These are phyloP conservation scores for Aspergillus bridgeri DNA, from an alignment of 495 filamentous ascomycete species.

Conservation along the genomic window DNA sequence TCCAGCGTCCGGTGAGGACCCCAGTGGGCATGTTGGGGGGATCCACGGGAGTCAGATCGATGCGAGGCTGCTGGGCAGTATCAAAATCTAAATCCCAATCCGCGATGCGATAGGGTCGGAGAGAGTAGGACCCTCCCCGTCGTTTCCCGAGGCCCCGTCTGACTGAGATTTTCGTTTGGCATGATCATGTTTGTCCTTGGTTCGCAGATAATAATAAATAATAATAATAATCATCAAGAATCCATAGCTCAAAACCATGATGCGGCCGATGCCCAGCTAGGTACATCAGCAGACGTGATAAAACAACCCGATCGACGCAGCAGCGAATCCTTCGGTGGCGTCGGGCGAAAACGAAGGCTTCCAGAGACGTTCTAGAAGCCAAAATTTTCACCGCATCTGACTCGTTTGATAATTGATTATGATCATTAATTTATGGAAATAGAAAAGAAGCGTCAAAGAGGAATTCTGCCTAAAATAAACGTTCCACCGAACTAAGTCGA, in stretches of 20 bases:
- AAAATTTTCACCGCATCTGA: constrained; percentile 8
- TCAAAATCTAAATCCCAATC: not conserved
- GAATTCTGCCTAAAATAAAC: no score
- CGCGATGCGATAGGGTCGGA: not conserved
- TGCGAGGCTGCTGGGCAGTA: not conserved
- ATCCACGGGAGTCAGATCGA: not conserved
- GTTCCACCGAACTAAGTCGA: not conserved
- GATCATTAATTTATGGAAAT: no score
- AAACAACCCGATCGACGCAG: not conserved
- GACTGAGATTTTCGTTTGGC: not conserved
- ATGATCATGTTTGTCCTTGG: no score
- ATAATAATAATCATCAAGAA: not conserved
- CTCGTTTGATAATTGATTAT: no score
- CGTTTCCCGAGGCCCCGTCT: not conserved
- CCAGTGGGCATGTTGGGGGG: no score
- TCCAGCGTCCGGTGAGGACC: not conserved
- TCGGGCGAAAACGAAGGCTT: constrained; percentile 3
- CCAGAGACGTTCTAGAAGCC: constrained; percentile 16
- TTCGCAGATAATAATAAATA: not conserved
- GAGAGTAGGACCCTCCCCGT: not conserved
- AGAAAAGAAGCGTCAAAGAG: no score
- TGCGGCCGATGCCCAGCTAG: no score
- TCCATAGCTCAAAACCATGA: no score
- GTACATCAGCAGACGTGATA: no score
- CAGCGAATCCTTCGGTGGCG: not conserved